Base-by-base conservation (phyloP, 805 yeast genomes). In the Yarrowia sp. region DNA sequence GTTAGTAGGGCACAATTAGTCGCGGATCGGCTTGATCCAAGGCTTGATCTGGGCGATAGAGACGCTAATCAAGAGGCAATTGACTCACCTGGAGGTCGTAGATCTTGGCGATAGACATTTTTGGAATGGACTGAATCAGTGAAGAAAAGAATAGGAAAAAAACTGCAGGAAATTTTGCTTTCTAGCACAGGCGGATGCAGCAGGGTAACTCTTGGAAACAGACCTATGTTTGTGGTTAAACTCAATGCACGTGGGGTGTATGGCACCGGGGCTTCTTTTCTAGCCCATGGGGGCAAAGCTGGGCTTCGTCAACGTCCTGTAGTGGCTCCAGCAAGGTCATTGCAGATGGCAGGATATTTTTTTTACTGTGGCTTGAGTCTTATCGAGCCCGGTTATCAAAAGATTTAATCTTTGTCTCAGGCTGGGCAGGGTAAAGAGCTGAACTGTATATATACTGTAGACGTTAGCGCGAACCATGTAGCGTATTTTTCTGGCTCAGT, bases 11-110 rank as follows among this genome's bases (percentile, higher is more conserved):
- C 12, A 10, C 25, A 25, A 6, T n/a, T n/a, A n/a, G n/a, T n/a
- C n/a, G 22, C 21, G 14, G 6, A n/a, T 46, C 19, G 9, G 9
- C n/a, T 16, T 46, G 36, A 12, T 7, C 13, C n/a, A n/a, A n/a
- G n/a, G n/a, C n/a, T n/a, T n/a, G n/a, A n/a, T n/a, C n/a, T n/a
- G n/a, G n/a, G n/a, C n/a, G n/a, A n/a, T n/a, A n/a, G n/a, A n/a
- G n/a, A n/a, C n/a, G n/a, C n/a, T n/a, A n/a, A n/a, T n/a, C n/a
- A n/a, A n/a, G n/a, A n/a, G n/a, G 18, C 61, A 55, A 55, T 55
- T 55, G 61, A 55, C 61, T 55, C 47, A 55, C 61, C 35, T 38
- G 38, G 27, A 27, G 38, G 38, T 55, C 61, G 61, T 38, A 55
- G 36, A 55, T 41, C 47, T 55, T 55, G 21, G 38, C 61, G 47